phyloP scores from a whole-genome alignment of 768 basidiomycete genomes.

The Mycena polygramma region DNA sequence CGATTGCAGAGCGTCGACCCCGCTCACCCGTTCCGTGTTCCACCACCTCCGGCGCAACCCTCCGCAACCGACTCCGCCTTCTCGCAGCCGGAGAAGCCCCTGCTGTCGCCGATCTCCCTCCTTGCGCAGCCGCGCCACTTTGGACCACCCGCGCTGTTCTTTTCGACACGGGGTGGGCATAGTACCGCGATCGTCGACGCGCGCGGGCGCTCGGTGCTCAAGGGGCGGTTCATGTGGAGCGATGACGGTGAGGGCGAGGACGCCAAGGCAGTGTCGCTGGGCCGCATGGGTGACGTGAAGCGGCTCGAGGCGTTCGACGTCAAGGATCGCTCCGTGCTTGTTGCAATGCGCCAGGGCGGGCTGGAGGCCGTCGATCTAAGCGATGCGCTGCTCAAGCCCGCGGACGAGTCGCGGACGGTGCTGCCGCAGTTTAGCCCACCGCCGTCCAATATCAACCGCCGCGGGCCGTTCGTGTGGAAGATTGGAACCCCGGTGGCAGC shows the following conservation, averaged over 20 bases:
- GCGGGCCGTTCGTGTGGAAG: constrained; percentile 85
- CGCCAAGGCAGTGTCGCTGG: constrained; percentile 46
- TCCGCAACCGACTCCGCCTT: constrained; percentile 38
- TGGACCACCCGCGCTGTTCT: constrained; percentile 89
- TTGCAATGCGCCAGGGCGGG: constrained; percentile 90
- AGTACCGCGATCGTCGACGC: constrained; percentile 90
- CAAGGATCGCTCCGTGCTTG: constrained; percentile 78
- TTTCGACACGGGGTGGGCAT: constrained; percentile 89
- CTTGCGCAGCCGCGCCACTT: constrained; percentile 85
- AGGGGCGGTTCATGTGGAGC: constrained; percentile 86
- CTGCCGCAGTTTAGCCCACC: constrained; percentile 81
- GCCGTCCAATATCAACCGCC: constrained; percentile 71
- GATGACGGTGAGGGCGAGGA: constrained; percentile 68
- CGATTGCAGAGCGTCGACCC: constrained; percentile 85
- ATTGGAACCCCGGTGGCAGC: constrained; percentile 78
- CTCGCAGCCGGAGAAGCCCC: constrained; percentile 60
- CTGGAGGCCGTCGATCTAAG: constrained; percentile 84
- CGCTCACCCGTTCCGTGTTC: constrained; percentile 78
- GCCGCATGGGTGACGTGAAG: constrained; percentile 85
- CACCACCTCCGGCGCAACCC: constrained; percentile 53
- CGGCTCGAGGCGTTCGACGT: constrained; percentile 88
- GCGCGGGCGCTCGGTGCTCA: constrained; percentile 87
- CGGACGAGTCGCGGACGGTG: constrained; percentile 79
- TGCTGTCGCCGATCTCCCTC: constrained; percentile 81
- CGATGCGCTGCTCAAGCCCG: constrained; percentile 84